Evolutionary conservation across 176 grass and related monocot genomes (phyloP), one percentile per base, ranked within the genome.

Genomic region (Eragrostis curvula): DNA sequence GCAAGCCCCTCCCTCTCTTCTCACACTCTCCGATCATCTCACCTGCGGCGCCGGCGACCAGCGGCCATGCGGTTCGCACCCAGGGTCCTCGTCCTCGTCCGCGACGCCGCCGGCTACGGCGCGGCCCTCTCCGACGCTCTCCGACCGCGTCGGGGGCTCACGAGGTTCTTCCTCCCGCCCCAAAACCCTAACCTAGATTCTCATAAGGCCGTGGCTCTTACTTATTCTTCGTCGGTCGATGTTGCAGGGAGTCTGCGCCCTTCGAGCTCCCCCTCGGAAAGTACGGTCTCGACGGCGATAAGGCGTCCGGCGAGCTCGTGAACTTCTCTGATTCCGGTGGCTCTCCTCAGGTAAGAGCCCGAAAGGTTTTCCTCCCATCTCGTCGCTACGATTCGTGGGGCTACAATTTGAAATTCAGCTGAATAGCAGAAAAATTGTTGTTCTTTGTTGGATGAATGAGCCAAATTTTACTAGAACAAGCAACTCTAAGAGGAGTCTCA

Each of bases 271-370:
- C 92, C 32, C 76, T 97, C 14, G 49, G 40, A 7, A 97, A 89
- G 63, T 94, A 97, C 46, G 85, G 85, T 44, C 77, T 87, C 42
- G 28, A 21, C 13, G 62, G 66, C 41, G 70, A 71, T 48, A 85
- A 88, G 76, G 92, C 90, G 11, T 83, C 80, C 2, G 89, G 68
- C 68, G 92, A 94, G 75, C 61, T 97, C 65, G 56, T 97, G 16
- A 88, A 83, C 61, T 94, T 97, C 82, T 30, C 89, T 23, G 83
- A 94, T 81, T 75, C 79, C 15, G 57, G 9, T 85, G 91, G 87
- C 44, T 82, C 85, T 55, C 89, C 89, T 69, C 85, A 92, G 75
- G 94, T 90, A 43, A 51, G 75, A 65, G 44, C 58, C 50, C 30
- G 4, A 40, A 6, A 56, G 32, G 1, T 15, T 66, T 85, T 82